phyloP scores from a whole-genome alignment of 805 yeast genomes.

The Metschnikowia baotianmanensis region DNA sequence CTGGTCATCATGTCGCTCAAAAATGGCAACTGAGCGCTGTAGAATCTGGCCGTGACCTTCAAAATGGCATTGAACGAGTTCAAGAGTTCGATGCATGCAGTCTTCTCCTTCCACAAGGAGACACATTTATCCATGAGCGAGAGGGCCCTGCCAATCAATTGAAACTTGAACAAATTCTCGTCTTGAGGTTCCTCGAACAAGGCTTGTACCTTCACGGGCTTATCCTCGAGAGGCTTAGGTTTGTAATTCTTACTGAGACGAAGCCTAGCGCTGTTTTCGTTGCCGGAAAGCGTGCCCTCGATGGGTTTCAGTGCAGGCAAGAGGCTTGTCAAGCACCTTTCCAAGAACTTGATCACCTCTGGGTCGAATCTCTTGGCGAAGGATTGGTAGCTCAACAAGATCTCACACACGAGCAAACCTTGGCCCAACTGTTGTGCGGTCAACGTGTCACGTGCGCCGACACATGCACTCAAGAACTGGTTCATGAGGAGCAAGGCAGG shows the following conservation, averaged over 20 bases:
- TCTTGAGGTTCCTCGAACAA: conserved; percentile 14
- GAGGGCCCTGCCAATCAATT: conserved; percentile 34
- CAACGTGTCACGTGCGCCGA: conserved; percentile 23
- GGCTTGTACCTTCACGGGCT: conserved; percentile 12
- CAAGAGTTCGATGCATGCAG: conserved; percentile 59
- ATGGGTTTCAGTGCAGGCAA: conserved; percentile 36
- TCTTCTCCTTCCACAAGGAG: conserved; percentile 58
- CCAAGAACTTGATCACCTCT: conserved; percentile 63
- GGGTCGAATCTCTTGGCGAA: conserved; percentile 80
- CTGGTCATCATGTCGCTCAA: conserved; percentile 40
- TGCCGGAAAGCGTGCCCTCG: conserved; percentile 16
- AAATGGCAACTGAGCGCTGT: conserved; percentile 30
- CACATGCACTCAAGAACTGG: conserved; percentile 49
- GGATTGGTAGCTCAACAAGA: conserved; percentile 70
- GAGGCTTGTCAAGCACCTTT: conserved; percentile 46
- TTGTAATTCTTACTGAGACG: conserved; percentile 20
- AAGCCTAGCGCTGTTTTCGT: conserved; percentile 4
- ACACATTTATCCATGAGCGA: conserved; percentile 30
- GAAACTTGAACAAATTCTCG: conserved; percentile 23
- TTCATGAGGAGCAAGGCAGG: conserved; percentile 75
- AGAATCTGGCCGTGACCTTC: conserved; percentile 34
- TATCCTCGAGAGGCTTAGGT: conserved; percentile 8
- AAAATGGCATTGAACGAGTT: conserved; percentile 46
- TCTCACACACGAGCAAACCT: conserved; percentile 66
- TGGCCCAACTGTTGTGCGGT: conserved; percentile 44